Base-by-base conservation (phyloP, 2,329 filamentous ascomycete genomes). In the Cyanodermella asteris region DNA sequence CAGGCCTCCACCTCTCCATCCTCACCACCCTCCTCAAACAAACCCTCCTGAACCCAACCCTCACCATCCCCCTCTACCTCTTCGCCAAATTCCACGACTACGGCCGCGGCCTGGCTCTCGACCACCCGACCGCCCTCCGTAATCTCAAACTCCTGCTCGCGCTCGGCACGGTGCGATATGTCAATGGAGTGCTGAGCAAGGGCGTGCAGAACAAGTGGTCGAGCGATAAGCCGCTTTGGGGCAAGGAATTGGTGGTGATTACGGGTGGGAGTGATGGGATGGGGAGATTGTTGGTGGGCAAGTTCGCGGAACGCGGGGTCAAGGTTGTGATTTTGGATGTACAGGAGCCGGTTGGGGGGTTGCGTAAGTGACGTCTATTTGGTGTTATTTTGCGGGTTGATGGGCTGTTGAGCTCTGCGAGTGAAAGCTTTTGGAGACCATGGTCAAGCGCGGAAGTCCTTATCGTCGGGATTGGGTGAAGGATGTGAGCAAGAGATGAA, bases 211-310 rank as follows among this genome's bases (percentile, higher is more conserved):
- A 61, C 40, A 61, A 57, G 24, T 42, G 33, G 22, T 28, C 36
- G 22, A 35, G 34, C 13, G 48, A 45, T 30, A 35, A 37, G 18
- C 47, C 45, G 22, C 37, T 47, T 35, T 80, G 73, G 71, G 49
- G 55, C 13, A 59, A 57, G 25, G 74, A 81, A 49, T 57, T 81
- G 25, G 68, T 76, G 3, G 52, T 81, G 21, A 58, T 82, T 12
- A 82, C 76, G 0, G 75, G 77, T 6, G 76, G 76, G 6, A 67
- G 70, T 20, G 64, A 65, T 28, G 76, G 76, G 0, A 80, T 84
- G 38, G 76, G 76, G 8, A 64, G 60, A 12, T 50, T 60, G 18
- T 57, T 78, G 3, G 72, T 73, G 8, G 55, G 58, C 34, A 44
- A 71, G 27, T 53, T 87, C n/a, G 68, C 65, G 1, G 63, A 69